Conservation (phyloP, 2,329 filamentous ascomycete species). For the Colletotrichum paranaense region DNA sequence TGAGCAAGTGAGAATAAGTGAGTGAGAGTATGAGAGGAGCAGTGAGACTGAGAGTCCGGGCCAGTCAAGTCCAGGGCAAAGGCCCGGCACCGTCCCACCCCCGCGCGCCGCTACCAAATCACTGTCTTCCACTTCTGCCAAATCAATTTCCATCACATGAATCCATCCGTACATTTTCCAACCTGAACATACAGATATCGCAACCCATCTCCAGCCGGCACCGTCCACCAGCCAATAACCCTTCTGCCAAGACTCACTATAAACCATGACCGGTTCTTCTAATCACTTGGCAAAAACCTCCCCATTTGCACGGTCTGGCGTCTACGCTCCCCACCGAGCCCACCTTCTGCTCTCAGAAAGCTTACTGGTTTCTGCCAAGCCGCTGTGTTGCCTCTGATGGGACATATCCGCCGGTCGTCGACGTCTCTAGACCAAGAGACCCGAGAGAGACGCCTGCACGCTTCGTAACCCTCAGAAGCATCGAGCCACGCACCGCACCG, state of each 20-base stretch:
- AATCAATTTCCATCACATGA: not conserved
- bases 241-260: constrained; percentile 14
- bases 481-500: not conserved
- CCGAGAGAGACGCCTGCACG: not conserved
- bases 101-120: constrained; percentile 24
- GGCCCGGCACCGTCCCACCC: constrained; percentile 24
- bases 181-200: constrained; percentile 16
- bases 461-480: not conserved
- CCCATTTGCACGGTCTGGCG: not conserved
- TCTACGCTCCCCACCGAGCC: not conserved
- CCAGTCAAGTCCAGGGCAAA: not conserved
- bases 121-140: not conserved
- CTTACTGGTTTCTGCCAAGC: constrained; percentile 27
- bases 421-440: not conserved
- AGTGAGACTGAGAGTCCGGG: not conserved
- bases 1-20: not conserved
- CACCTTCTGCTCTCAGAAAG: constrained; percentile 34
- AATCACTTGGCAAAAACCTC: constrained; percentile 29
- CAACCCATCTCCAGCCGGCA: not conserved
- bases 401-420: not conserved
- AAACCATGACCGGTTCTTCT: not conserved
- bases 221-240: constrained; percentile 9
- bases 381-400: constrained; percentile 28
- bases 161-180: not conserved
- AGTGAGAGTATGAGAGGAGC: no score